Conservation (phyloP, 2,329 filamentous ascomycete genomes). For the Madurella mycetomatis region DNA sequence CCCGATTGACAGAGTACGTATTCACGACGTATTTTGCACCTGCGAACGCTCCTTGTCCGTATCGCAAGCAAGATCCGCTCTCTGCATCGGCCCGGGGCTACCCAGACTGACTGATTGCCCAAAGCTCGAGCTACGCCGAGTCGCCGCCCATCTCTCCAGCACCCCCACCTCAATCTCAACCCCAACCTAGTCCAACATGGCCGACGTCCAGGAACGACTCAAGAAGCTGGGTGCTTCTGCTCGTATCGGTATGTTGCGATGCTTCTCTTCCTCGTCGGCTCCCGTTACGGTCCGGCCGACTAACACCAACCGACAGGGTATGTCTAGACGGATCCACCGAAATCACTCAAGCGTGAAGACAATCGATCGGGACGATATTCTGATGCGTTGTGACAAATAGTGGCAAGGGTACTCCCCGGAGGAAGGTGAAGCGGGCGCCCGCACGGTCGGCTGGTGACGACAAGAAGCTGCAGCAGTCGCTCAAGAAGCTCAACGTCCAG, state of each 20-base stretch:
- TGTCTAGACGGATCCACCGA: constrained; percentile 20
- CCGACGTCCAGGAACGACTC: constrained; percentile 55
- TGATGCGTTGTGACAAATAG: constrained; percentile 38
- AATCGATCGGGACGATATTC: constrained; percentile 13
- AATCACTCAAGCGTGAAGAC: constrained; percentile 4
- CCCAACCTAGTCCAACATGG: constrained; percentile 36
- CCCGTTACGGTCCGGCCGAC: constrained; percentile 16
- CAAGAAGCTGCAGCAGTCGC: constrained; percentile 96
- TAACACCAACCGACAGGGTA: constrained; percentile 28
- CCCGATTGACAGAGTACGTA: constrained; percentile 23
- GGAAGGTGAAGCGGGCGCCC: constrained; percentile 98
- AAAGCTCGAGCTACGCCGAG: constrained; percentile 26
- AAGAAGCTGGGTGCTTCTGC: constrained; percentile 54
- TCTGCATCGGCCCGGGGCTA: constrained; percentile 7
- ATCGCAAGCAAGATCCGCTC: neutral
- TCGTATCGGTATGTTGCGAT: constrained; percentile 61
- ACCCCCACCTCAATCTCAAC: constrained; percentile 17
- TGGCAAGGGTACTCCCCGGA: constrained; percentile 96
- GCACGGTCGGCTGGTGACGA: constrained; percentile 90
- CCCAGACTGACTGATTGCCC: constrained; percentile 21
- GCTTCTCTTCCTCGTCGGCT: constrained; percentile 7
- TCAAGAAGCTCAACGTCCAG: constrained; percentile 99
- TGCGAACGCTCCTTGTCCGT: constrained; percentile 1
- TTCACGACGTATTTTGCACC: constrained; percentile 6
- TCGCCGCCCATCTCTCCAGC: constrained; percentile 14